phyloP scores from a whole-genome alignment of 2,329 filamentous ascomycete genomes.

The Botrytis porri region DNA sequence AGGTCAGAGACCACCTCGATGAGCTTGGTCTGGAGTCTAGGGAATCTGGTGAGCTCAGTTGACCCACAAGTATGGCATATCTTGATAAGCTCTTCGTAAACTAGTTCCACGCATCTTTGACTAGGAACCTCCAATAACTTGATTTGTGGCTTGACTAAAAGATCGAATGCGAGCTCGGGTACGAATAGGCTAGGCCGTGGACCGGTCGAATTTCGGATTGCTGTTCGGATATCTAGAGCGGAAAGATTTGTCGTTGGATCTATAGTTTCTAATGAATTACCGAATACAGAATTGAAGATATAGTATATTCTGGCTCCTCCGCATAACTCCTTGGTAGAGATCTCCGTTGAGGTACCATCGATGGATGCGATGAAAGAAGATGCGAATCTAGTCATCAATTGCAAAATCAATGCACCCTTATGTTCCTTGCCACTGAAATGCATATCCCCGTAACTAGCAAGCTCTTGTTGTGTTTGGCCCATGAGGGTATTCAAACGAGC shows the following conservation, averaged over 20 bases:
- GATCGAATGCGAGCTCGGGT: constrained; percentile 94
- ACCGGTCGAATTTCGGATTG: constrained; percentile 96
- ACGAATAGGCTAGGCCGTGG: constrained; percentile 95
- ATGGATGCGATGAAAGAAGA: constrained; percentile 98
- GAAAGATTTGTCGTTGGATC: constrained; percentile 95
- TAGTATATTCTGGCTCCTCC: constrained; percentile 39
- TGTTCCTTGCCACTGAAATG: constrained; percentile 98
- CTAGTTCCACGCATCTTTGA: constrained; percentile 93
- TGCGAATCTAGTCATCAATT: constrained; percentile 97
- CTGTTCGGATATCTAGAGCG: constrained; percentile 90
- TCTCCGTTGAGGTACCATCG: constrained; percentile 96
- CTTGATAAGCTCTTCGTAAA: constrained; percentile 98
- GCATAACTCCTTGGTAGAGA: constrained; percentile 77
- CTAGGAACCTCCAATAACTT: constrained; percentile 93
- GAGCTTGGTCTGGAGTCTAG: constrained; percentile 89
- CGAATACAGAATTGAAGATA: constrained; percentile 56
- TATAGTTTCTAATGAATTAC: constrained; percentile 91
- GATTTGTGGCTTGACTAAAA: constrained; percentile 97
- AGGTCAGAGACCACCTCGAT: constrained; percentile 98
- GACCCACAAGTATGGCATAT: constrained; percentile 98
- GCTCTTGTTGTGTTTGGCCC: constrained; percentile 98
- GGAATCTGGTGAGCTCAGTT: constrained; percentile 87
- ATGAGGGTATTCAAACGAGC: constrained; percentile 95
- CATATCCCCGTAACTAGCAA: constrained; percentile 96
- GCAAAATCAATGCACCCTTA: constrained; percentile 87